Evolutionary conservation across 306 rosid species (phyloP).

Genomic region (Rosa persica): DNA sequence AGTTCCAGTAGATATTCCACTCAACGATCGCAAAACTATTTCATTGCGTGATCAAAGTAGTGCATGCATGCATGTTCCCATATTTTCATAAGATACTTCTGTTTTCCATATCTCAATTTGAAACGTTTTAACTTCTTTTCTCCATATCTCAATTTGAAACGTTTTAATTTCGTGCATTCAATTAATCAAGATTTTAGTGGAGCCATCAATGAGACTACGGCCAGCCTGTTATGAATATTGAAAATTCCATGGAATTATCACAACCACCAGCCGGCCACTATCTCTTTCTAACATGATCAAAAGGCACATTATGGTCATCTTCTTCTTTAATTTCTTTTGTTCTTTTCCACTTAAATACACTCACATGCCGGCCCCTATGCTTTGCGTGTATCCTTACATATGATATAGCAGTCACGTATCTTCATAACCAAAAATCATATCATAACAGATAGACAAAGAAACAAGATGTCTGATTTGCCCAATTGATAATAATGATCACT

Average conservation of each 20-base stretch:
- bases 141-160: neutral
- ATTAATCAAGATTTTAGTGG: neutral
- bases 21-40: too few species aligned
- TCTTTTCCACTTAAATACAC: neutral
- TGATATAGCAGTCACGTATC: constrained; percentile 13
- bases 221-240: neutral
- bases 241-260: neutral
- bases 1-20: neutral
- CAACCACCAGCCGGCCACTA: neutral
- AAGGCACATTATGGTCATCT: neutral
- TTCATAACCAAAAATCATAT: constrained; percentile 25
- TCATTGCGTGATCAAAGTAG: neutral
- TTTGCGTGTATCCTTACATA: neutral
- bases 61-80: neutral
- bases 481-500: neutral
- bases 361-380: constrained; percentile 4
- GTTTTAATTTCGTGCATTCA: neutral
- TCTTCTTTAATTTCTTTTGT: neutral
- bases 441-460: constrained; percentile 26
- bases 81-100: neutral
- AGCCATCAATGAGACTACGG: neutral
- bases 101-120: neutral
- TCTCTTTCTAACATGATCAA: neutral
- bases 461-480: constrained; percentile 18
- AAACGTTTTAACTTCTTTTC: neutral